Evolutionary conservation across 148 eudicot genomes (phyloP), one percentile per base, ranked within the genome.

Genomic region (Rhododendron kiyosumense): DNA sequence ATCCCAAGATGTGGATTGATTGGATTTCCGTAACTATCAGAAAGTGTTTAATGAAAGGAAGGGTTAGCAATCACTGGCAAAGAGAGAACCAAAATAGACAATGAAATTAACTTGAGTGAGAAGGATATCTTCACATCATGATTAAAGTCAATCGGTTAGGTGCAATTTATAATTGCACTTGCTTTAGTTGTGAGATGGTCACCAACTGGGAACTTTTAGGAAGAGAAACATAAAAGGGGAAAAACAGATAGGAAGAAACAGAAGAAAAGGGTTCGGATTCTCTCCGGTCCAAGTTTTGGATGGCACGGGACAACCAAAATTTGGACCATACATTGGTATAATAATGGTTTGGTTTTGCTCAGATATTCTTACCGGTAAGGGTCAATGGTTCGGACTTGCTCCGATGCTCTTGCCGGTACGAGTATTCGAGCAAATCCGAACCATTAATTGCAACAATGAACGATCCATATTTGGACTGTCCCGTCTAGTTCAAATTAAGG

Each of bases 161-260:
- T 88, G 84, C 82, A 14, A 24, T 63, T 81, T 49, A 85, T 85
- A 30, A 48, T 81, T 85, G 76, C 67, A 48, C 38, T 79, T 63
- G 75, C 38, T 28, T 61, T 28, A 28, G 38, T 48, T 7, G 48
- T 59, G 88, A 82, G 26, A 80, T 38, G 74, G 32, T 38, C 74
- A 38, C 84, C 84, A 82, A 24, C 73, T 15, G 20, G 28, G 65
- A 34, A 28, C 48, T 13, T 61, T 82, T 38, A 82, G 12, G 24
- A 82, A 17, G 43, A 32, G 32, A 46, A 4, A 32, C 22, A 28
- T 5, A 11, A 14, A 46, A 28, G 5, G 30, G 14, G 9, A 24
- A 20, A n/a, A 5, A 46, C 1, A 78, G 52, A 78, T 1, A 36
- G 24, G 18, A 11, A 43, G 20, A 79, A 45, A 49, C 32, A 13